Conservation (phyloP, 768 basidiomycete species). For the Auriscalpium vulgare region DNA sequence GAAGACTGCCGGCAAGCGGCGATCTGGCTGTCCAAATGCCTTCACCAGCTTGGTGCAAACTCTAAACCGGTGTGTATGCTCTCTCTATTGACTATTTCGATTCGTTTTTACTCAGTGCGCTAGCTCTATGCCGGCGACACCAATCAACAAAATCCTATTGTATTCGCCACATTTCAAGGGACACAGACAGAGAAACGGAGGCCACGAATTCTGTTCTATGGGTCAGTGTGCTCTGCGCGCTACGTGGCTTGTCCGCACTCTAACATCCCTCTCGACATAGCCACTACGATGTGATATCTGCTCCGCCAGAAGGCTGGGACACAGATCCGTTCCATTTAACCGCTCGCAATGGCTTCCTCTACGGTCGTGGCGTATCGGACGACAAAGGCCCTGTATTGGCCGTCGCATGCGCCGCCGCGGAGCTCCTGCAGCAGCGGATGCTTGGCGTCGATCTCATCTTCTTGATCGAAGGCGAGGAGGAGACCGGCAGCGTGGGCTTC, state of each 20-base stretch:
- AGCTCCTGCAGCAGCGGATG: conserved; percentile 60
- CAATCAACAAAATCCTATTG: conserved; percentile 62
- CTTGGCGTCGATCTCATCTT: conserved; percentile 85
- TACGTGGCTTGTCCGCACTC: not conserved
- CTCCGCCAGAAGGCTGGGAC: conserved; percentile 66
- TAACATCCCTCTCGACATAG: conserved; percentile 26
- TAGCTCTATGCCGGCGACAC: conserved; percentile 74
- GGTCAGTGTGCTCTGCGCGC: conserved; percentile 37
- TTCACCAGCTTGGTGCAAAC: conserved; percentile 82
- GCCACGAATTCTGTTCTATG: conserved; percentile 85
- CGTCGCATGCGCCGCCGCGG: conserved; percentile 81
- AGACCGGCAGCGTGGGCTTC: conserved; percentile 88
- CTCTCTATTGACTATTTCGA: not conserved
- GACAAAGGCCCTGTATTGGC: conserved; percentile 96
- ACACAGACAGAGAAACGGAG: conserved; percentile 46
- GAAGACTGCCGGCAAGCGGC: conserved; percentile 94
- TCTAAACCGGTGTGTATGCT: conserved; percentile 26
- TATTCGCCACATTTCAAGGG: conserved; percentile 81
- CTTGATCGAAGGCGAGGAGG: conserved; percentile 94
- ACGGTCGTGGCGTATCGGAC: conserved; percentile 88
- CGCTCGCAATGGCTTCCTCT: conserved; percentile 83
- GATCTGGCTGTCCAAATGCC: conserved; percentile 83
- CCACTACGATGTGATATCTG: conserved; percentile 96
- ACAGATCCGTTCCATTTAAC: conserved; percentile 78
- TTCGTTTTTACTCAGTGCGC: not conserved